Base-by-base conservation (phyloP, 1,284 basidiomycete genomes). In the Apiotrichum akiyoshidainum region DNA sequence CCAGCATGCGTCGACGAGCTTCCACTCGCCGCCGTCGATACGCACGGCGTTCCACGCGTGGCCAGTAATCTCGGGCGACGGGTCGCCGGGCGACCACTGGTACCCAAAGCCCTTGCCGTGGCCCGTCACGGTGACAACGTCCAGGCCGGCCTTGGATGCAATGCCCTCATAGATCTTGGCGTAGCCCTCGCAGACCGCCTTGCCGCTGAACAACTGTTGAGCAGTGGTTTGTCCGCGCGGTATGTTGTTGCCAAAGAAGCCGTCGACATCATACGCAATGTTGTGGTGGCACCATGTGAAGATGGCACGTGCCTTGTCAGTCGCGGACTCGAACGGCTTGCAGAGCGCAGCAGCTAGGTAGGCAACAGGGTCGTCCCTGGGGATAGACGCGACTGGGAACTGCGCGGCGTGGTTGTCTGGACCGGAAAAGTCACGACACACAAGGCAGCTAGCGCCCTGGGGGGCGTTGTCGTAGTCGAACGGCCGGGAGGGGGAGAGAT, bases 231-330 rank as follows among this genome's bases (percentile, higher is more conserved):
- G 46, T 8, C 52, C 52, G 31, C 50, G 46, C 6, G 53, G 60
- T 13, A 62, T 40, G 2, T 51, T 56, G 8, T 39, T 39, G 9
- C 52, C 46, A 11, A 59, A 42, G 42, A 59, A 63, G 52, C 51
- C 57, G 7, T 35, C 52, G 9, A 48, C 52, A 44, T 63, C 61
- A 26, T 63, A 63, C 17, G 31, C 46, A 37, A 63, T 44, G 61
- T 59, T 63, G 55, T 63, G 45, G 49, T 63, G 61, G n/a, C 41
- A 50, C 61, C 61, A 63, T 1, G 61, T 59, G 52, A 63, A 63
- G 52, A 63, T 55, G 0, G 58, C 61, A 14, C 61, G 61, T 19
- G 61, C 61, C 37, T 59, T 59, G 55, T 63, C 61, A 0, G 61
- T 55, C 13, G 37, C 11, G 0, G 42, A 42, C 8, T 46, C 19